Percentiles rank a stretch among this genome's conserved stretches.
These are phyloP conservation scores for Amaranthus hypochondriacus DNA, from an alignment of 148 eudicot genomes.

Conservation along the genomic window DNA sequence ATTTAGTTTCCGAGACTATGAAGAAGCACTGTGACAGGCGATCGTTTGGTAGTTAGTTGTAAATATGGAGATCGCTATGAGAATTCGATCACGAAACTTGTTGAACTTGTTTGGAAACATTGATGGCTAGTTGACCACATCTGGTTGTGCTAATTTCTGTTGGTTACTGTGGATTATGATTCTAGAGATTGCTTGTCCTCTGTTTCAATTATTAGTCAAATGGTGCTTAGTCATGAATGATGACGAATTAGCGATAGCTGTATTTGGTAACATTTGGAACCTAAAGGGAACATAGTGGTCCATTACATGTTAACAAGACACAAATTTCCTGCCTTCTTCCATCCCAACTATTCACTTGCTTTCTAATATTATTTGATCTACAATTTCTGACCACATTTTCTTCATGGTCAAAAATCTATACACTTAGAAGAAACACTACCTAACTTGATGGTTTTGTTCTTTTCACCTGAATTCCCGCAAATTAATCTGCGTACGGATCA, in stretches of 20 bases:
- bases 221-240: neutral
- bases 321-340: neutral
- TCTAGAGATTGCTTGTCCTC: constrained; percentile 10
- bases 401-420: neutral
- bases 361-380: neutral
- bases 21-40: no score
- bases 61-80: neutral
- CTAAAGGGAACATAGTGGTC: constrained; percentile 15
- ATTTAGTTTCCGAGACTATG: no score
- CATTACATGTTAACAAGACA: constrained; percentile 5
- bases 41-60: neutral
- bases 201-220: constrained; percentile 4
- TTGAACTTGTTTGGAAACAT: neutral
- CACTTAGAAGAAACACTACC: neutral
- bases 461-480: no score
- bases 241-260: constrained; percentile 16
- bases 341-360: neutral
- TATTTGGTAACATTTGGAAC: neutral
- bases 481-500: no score
- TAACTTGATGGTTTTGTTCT: no score
- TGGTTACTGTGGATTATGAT: constrained; percentile 7
- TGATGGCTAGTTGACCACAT: no score
- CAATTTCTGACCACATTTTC: neutral
- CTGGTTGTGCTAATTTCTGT: no score
- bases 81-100: neutral